phyloP scores from a whole-genome alignment of 2,329 filamentous ascomycete species.

The Thielaviopsis populi region DNA sequence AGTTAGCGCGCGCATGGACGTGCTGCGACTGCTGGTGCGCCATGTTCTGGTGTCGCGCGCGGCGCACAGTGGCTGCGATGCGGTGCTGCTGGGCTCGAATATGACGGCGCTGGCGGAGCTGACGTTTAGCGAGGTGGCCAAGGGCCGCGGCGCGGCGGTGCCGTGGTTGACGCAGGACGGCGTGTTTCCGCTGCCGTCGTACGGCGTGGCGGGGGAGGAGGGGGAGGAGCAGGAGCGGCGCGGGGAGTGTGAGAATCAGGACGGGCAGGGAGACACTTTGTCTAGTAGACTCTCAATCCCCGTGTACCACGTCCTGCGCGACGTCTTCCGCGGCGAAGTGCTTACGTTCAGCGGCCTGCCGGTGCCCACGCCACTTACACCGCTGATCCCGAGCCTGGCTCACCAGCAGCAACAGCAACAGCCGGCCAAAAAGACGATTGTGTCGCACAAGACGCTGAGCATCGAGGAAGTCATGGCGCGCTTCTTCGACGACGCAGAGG shows the following conservation, averaged over 20 bases:
- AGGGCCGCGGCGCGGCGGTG: slow-evolving; percentile 71
- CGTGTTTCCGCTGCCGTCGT: slow-evolving; percentile 26
- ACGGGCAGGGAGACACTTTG: neutral
- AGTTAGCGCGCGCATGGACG: slow-evolving; percentile 59
- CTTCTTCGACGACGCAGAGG: slow-evolving; percentile 63
- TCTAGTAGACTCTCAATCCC: slow-evolving; percentile 17
- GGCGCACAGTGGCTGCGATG: slow-evolving; percentile 43
- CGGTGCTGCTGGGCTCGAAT: slow-evolving; percentile 68
- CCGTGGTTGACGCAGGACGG: slow-evolving; percentile 75
- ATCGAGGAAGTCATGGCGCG: slow-evolving; percentile 83
- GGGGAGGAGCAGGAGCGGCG: neutral
- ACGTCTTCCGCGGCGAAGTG: slow-evolving; percentile 72
- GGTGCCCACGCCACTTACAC: slow-evolving; percentile 33
- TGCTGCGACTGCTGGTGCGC: slow-evolving; percentile 54
- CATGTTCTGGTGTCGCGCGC: slow-evolving; percentile 56
- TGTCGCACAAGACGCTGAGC: slow-evolving; percentile 60
- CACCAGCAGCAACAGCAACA: slow-evolving; percentile 20
- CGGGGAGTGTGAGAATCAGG: neutral
- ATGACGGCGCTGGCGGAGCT: slow-evolving; percentile 79
- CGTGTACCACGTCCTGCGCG: slow-evolving; percentile 68
- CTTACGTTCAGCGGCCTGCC: slow-evolving; percentile 45
- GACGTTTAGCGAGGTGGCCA: slow-evolving; percentile 74
- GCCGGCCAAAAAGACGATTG: slow-evolving; percentile 26
- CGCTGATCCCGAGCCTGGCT: slow-evolving; percentile 28
- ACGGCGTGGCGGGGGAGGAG: slow-evolving; percentile 16